A percentile compares a stretch with the other conserved stretches of the same genome.
These are phyloP conservation scores for Pseudogymnoascus sp. DNA, from an alignment of 2,329 filamentous ascomycete genomes.

Conservation along the genomic window DNA sequence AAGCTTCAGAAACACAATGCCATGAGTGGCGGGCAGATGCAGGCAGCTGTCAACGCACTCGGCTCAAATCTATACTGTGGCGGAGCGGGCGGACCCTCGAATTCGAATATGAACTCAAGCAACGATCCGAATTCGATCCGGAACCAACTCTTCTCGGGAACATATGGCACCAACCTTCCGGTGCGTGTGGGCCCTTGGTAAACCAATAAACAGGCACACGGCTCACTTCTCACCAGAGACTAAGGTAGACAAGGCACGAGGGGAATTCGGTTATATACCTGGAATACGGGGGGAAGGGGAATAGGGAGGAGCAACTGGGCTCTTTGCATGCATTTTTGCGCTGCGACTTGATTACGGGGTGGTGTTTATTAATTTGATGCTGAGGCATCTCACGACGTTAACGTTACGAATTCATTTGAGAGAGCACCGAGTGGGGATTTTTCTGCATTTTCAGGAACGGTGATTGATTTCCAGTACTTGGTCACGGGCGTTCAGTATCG, in stretches of 20 bases:
- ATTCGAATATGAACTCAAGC: slow-evolving; percentile 16
- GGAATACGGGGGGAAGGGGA: neutral
- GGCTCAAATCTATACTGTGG: slow-evolving; percentile 72
- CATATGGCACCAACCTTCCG: slow-evolving; percentile 44
- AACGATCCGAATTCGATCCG: slow-evolving; percentile 50
- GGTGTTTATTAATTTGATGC: neutral
- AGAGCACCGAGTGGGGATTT: slow-evolving; percentile 5
- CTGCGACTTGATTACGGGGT: neutral
- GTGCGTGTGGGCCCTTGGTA: slow-evolving; percentile 59
- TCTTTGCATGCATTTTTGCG: slow-evolving; percentile 1
- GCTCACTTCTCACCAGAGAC: slow-evolving; percentile 1
- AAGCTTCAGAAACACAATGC: slow-evolving; percentile 81
- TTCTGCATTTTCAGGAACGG: neutral
- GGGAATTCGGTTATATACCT: neutral
- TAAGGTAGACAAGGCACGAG: neutral
- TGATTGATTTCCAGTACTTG: slow-evolving; percentile 7
- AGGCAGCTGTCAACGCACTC: slow-evolving; percentile 71
- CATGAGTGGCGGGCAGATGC: slow-evolving; percentile 73
- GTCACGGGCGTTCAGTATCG: neutral
- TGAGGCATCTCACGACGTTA: slow-evolving; percentile 6
- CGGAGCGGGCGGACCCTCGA: slow-evolving; percentile 35
- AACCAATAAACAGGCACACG: slow-evolving; percentile 10
- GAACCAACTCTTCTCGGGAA: slow-evolving; percentile 54
- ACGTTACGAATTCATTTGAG: slow-evolving; percentile 8
- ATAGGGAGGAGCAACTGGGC: neutral